These are phyloP conservation scores for Lomentospora prolificans DNA, from an alignment of 2,329 filamentous ascomycete species.

Conservation along the genomic window DNA sequence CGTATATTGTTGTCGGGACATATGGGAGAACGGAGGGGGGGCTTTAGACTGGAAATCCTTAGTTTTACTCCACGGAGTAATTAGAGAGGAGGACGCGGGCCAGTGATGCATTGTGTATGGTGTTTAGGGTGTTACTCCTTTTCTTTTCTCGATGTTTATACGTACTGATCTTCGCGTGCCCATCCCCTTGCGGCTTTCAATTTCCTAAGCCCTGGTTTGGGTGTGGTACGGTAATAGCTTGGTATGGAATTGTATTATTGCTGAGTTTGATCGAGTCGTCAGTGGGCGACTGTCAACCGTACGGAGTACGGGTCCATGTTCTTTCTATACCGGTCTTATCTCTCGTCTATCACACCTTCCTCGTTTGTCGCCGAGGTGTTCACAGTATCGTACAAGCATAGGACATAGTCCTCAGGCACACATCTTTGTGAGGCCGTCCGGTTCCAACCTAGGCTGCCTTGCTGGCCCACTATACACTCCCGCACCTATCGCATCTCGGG, in stretches of 20 bases:
- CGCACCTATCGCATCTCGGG: too few species aligned
- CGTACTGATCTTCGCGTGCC: neutral
- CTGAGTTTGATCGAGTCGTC: too few species aligned
- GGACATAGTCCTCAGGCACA: too few species aligned
- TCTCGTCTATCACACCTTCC: neutral
- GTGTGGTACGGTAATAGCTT: too few species aligned
- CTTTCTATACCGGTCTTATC: too few species aligned
- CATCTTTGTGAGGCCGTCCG: too few species aligned
- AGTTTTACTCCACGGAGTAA: neutral
- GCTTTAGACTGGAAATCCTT: neutral
- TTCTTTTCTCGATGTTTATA: neutral
- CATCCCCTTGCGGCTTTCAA: neutral
- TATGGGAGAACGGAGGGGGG: neutral
- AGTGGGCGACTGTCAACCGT: too few species aligned
- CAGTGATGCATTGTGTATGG: neutral
- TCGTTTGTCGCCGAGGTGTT: neutral
- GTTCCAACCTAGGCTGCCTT: too few species aligned
- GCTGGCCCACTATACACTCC: too few species aligned
- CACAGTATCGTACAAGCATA: neutral
- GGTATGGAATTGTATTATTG: too few species aligned
- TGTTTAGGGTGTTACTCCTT: neutral
- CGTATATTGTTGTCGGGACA: neutral
- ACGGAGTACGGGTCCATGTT: too few species aligned
- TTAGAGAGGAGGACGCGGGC: neutral
- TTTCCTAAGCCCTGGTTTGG: too few species aligned